Conservation (phyloP, 768 basidiomycete species). For the Neoboletus subvelutipes region DNA sequence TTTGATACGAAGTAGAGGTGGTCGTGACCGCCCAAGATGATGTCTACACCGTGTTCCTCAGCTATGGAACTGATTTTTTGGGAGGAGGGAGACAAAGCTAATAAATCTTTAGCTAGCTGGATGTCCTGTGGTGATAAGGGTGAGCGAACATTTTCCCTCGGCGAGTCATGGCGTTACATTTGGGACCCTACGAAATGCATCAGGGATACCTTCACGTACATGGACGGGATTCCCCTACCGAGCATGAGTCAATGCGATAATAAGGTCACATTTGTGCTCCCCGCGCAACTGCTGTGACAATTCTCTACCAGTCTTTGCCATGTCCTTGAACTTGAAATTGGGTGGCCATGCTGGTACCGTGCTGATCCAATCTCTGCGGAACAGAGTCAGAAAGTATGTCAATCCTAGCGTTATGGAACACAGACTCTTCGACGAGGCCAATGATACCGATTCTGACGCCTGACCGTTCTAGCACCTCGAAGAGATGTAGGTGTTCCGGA, state of each 20-base stretch:
- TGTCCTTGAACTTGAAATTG: slow-evolving; percentile 72
- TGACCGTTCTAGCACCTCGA: slow-evolving; percentile 62
- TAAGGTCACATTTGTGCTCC: slow-evolving; percentile 70
- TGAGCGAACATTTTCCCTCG: slow-evolving; percentile 9
- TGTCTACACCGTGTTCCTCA: slow-evolving; percentile 71
- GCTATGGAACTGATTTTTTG: slow-evolving; percentile 45
- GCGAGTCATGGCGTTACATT: slow-evolving; percentile 23
- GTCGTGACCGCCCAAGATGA: slow-evolving; percentile 88
- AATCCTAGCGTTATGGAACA: background rate
- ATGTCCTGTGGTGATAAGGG: slow-evolving; percentile 53
- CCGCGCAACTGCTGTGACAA: slow-evolving; percentile 75
- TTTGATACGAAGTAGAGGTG: slow-evolving; percentile 76
- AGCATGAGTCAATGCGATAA: slow-evolving; percentile 85
- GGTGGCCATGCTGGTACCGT: slow-evolving; percentile 87
- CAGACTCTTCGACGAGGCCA: slow-evolving; percentile 83
- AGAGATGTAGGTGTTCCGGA: slow-evolving; percentile 63
- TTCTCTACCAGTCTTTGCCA: slow-evolving; percentile 68
- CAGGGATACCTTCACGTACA: background rate
- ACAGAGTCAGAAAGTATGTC: background rate
- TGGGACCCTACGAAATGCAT: slow-evolving; percentile 23
- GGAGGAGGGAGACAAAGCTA: slow-evolving; percentile 56
- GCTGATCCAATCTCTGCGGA: slow-evolving; percentile 78
- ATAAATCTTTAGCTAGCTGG: slow-evolving; percentile 60
- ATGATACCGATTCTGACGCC: slow-evolving; percentile 78
- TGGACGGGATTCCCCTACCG: slow-evolving; percentile 43